Percentiles rank a stretch among this genome's conserved stretches.
Conservation (phyloP, 108 stramenopile genomes). For the Conticribra weissflogii region DNA sequence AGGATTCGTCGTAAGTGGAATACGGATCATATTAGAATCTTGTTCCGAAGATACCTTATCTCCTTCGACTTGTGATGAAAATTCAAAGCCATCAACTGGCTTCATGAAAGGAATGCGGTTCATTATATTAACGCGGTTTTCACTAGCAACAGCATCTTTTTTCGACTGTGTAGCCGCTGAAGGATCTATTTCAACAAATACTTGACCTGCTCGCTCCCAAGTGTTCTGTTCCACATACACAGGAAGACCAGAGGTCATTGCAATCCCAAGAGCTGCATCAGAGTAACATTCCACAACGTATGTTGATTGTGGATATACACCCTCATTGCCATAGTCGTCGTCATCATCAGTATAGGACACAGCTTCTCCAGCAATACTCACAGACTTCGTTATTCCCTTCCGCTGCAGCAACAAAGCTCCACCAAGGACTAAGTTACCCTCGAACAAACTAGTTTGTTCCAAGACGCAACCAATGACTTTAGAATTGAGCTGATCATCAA, state of each 20-base stretch:
- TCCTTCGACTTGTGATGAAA: conserved; percentile 65
- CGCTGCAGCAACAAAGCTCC: conserved; percentile 78
- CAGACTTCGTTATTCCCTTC: conserved; percentile 48
- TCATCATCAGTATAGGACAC: conserved; percentile 55
- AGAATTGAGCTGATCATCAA: conserved; percentile 75
- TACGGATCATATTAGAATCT: conserved; percentile 54
- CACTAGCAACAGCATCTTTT: conserved; percentile 10
- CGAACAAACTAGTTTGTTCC: conserved; percentile 79
- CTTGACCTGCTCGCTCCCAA: conserved; percentile 50
- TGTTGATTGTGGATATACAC: conserved; percentile 57
- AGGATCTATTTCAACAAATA: conserved; percentile 31
- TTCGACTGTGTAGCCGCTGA: conserved; percentile 2
- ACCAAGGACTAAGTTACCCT: conserved; percentile 73
- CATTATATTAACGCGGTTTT: conserved; percentile 14
- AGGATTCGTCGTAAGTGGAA: conserved; percentile 65
- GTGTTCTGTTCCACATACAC: conserved; percentile 59
- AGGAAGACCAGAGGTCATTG: conserved; percentile 61
- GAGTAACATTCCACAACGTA: conserved; percentile 83
- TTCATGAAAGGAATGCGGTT: conserved; percentile 44
- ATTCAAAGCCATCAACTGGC: conserved; percentile 35
- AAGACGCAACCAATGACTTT: conserved; percentile 77
- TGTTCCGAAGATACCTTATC: conserved; percentile 41
- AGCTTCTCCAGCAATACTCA: conserved; percentile 60
- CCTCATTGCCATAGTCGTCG: conserved; percentile 71
- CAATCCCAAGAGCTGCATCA: conserved; percentile 90